Base-by-base conservation (phyloP, 352 stramenopile species). In the Aphanomyces astaci region DNA sequence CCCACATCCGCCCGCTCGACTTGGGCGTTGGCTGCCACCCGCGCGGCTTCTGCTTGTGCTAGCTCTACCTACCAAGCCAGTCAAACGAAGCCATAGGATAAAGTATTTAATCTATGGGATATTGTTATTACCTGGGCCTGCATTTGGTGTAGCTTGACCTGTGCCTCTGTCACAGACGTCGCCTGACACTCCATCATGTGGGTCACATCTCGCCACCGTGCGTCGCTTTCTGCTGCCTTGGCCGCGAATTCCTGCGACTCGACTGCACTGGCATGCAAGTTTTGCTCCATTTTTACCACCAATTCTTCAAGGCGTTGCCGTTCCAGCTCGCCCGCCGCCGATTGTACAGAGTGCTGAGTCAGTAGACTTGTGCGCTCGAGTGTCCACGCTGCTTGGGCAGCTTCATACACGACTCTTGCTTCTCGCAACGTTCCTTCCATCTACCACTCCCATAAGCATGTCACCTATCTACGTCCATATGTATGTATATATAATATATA, bases 1-100 rank as follows among this genome's bases (percentile, higher is more conserved):
- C 72, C 71, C 10, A 78, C 73, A 0, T 74, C 70, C 4, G 57
- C 66, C 13, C 68, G 63, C 64, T 89, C 77, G 1, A 74, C 32
- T 7, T 86, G 74, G 2, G 88, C 72, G 0, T 90, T 77, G 1
- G 70, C 62, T 4, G 66, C 25, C 32, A 54, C 78, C 73, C 81
- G 77, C 2, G 78, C 70, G 3, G 45, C 72, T 51, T 84, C 78
- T 9, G 40, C 52, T 32, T 84, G 73, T 1, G 53, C 54, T 27
- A 80, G 45, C 17, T 75, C 56, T 19, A 66, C 9, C 59, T 66
- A 54, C n/a, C n/a, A n/a, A n/a, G n/a, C n/a, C n/a, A n/a, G n/a
- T n/a, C n/a, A n/a, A n/a, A n/a, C n/a, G n/a, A n/a, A n/a, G n/a
- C n/a, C n/a, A n/a, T n/a, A n/a, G n/a, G n/a, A n/a, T n/a, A n/a